phyloP scores from a whole-genome alignment of 306 rosid genomes.

The Geum urbanum region DNA sequence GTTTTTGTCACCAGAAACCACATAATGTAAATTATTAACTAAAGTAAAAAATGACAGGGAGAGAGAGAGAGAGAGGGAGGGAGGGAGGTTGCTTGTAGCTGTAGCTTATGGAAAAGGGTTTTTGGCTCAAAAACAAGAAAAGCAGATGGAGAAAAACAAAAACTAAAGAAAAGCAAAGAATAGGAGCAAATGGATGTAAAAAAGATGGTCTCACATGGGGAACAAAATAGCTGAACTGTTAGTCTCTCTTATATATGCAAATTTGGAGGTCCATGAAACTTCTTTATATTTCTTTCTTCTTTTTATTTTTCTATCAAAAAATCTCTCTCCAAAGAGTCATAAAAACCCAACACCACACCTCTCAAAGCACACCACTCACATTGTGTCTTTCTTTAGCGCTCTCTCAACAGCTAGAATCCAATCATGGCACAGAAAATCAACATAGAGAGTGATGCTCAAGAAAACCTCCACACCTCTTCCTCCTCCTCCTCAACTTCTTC shows the following conservation, averaged over 20 bases:
- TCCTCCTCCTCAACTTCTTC: constrained; percentile 26
- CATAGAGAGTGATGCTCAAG: constrained; percentile 49
- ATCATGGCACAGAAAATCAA: constrained; percentile 42
- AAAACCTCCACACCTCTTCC: constrained; percentile 27
- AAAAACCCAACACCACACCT: constrained; percentile 30
- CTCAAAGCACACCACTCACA: constrained; percentile 35
- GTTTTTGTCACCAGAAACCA: not conserved
- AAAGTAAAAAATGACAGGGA: not conserved
- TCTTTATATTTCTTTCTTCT: constrained; percentile 28
- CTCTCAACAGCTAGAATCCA: constrained; percentile 16
- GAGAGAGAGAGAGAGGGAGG: constrained; percentile 8
- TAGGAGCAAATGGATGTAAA: not conserved
- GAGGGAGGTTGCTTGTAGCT: constrained; percentile 7
- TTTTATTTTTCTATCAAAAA: not conserved
- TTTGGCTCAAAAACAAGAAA: not conserved
- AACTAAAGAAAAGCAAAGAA: not conserved
- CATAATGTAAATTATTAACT: not conserved
- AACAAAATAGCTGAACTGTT: constrained; percentile 57
- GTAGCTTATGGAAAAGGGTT: not conserved
- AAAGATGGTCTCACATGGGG: constrained; percentile 45
- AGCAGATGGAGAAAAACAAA: constrained; percentile 3
- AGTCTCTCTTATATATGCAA: constrained; percentile 17
- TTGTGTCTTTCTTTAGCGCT: constrained; percentile 28
- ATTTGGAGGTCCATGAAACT: constrained; percentile 36
- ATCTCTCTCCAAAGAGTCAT: constrained; percentile 20